A percentile compares a stretch with the other conserved stretches of the same genome.
Evolutionary conservation across 2,329 filamentous ascomycete genomes (phyloP).

Genomic region (Xenoacremonium recifei): DNA sequence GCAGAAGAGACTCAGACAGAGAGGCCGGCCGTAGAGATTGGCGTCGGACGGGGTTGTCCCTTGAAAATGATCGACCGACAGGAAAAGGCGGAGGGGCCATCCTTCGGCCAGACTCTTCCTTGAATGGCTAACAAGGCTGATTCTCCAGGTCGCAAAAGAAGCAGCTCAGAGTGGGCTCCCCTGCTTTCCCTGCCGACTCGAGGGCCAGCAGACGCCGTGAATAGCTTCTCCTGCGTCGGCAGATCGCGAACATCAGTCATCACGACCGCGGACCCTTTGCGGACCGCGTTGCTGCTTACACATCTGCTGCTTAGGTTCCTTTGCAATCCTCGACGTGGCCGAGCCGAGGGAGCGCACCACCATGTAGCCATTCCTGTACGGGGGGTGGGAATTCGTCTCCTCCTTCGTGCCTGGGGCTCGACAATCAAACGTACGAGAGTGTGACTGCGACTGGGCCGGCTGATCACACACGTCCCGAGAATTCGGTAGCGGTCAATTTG

Average conservation of each 20-base stretch:
- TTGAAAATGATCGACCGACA: constrained; percentile 24
- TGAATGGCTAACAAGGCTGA: constrained; percentile 9
- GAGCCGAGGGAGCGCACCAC: constrained; percentile 7
- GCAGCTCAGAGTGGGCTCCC: too few species aligned
- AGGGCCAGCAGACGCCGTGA: background rate
- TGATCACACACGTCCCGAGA: constrained; percentile 24
- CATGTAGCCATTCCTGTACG: constrained; percentile 5
- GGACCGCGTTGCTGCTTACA: too few species aligned
- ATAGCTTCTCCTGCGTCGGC: too few species aligned
- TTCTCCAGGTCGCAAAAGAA: too few species aligned
- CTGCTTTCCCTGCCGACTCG: background rate
- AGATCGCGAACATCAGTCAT: too few species aligned
- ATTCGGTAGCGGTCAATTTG: constrained; percentile 30
- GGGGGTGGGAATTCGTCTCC: constrained; percentile 7
- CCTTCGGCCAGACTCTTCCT: background rate
- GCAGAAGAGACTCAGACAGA: constrained; percentile 5
- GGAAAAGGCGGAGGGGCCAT: background rate
- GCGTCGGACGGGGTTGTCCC: constrained; percentile 19
- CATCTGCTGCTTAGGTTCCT: background rate
- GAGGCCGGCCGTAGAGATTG: too few species aligned
- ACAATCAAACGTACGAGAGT: constrained; percentile 18
- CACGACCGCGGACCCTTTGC: too few species aligned
- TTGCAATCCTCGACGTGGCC: constrained; percentile 6
- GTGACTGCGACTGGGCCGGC: constrained; percentile 13
- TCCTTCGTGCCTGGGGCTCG: constrained; percentile 13